Evolutionary conservation across 306 rosid genomes (phyloP).

Genomic region (Sicyos edulis): DNA sequence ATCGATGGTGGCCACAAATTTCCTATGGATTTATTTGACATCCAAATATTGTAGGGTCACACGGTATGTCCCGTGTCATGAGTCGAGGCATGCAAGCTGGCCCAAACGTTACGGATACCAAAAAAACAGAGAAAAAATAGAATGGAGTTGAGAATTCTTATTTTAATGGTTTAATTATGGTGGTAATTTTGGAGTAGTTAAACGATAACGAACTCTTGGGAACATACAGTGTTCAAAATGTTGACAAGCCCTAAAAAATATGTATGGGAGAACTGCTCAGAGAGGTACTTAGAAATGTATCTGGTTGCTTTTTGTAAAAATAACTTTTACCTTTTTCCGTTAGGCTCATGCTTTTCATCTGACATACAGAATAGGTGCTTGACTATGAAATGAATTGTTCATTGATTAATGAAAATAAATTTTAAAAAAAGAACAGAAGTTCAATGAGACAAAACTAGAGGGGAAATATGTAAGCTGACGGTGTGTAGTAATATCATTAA

Average conservation of each 20-base stretch:
- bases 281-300: background rate
- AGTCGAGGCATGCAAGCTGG: no score
- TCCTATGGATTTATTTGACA: no score
- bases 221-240: background rate
- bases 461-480: background rate
- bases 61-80: no score
- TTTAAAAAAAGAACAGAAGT: no score
- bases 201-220: background rate
- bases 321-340: no score
- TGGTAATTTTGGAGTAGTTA: background rate
- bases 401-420: no score
- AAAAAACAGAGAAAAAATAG: no score
- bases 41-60: no score
- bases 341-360: background rate
- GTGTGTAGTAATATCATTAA: background rate
- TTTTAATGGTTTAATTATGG: background rate
- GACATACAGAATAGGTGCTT: background rate
- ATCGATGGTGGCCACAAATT: no score
- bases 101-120: no score
- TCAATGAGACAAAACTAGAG: background rate
- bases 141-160: background rate
- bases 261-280: background rate
- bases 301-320: no score
- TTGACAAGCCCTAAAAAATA: background rate
- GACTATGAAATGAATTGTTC: no score